phyloP scores from a whole-genome alignment of 495 filamentous ascomycete species.

The Hapsidospora chrysogenum region DNA sequence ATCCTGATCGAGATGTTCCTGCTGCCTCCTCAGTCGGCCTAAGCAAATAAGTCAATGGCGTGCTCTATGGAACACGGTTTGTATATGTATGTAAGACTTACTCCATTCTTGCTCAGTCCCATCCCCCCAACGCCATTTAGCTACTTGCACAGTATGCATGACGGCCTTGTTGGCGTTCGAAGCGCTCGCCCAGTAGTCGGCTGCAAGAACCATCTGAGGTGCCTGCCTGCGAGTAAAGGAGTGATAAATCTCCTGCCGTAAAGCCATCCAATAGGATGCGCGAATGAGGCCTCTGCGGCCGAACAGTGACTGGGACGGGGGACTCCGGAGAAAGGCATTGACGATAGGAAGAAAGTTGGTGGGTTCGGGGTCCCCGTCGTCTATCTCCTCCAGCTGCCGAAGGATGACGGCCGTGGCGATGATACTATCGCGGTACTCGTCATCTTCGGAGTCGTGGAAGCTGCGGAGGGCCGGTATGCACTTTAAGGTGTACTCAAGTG shows the following conservation, averaged over 20 bases:
- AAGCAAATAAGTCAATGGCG: background rate
- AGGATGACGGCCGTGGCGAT: conserved; percentile 1
- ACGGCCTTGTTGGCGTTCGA: conserved; percentile 1
- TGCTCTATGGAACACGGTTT: background rate
- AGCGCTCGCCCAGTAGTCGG: background rate
- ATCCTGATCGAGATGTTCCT: background rate
- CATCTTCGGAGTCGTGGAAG: background rate
- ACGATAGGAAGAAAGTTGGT: conserved; percentile 3
- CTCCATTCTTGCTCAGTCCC: conserved; percentile 1
- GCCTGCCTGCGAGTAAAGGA: conserved; percentile 1
- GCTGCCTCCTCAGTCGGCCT: conserved; percentile 1
- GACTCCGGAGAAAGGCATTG: background rate
- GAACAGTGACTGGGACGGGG: background rate
- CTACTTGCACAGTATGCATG: background rate
- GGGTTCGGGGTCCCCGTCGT: background rate
- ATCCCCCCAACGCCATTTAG: conserved; percentile 2
- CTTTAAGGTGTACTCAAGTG: conserved; percentile 1
- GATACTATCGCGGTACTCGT: conserved; percentile 1
- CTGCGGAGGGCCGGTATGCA: conserved; percentile 1
- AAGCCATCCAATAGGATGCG: background rate
- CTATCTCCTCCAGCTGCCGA: conserved; percentile 1
- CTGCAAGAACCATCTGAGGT: background rate
- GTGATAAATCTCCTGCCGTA: conserved; percentile 1
- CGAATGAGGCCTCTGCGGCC: background rate
- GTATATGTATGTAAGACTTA: background rate